phyloP scores from a whole-genome alignment of 192 early-diverging fungal species.

The Mortierella alpina region DNA sequence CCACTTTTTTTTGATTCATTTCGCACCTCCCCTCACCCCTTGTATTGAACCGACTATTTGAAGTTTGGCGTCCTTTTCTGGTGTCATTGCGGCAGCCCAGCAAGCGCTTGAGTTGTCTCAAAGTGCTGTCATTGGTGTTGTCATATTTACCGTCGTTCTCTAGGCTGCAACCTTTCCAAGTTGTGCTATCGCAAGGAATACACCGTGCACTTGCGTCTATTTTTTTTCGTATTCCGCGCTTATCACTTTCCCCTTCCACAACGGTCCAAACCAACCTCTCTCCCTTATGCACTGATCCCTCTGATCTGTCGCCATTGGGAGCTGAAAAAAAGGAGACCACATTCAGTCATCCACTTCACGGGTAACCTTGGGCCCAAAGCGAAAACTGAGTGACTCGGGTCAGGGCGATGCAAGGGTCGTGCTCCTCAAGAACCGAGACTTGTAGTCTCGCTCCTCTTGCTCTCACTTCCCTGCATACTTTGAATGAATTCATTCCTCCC shows the following conservation, averaged over 20 bases:
- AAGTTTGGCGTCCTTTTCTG: neutral
- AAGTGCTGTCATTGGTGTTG: slow-evolving; percentile 13
- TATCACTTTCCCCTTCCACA: too few relatives aligned
- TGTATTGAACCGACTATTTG: neutral
- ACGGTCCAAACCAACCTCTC: too few relatives aligned
- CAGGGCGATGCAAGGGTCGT: neutral
- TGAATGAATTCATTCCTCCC: too few relatives aligned
- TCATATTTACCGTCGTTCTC: neutral
- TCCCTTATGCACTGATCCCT: too few relatives aligned
- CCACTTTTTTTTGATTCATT: neutral
- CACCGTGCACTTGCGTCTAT: neutral
- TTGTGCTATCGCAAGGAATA: neutral
- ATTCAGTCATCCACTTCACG: too few relatives aligned
- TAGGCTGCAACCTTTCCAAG: neutral
- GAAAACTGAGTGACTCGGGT: neutral
- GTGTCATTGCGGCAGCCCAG: neutral
- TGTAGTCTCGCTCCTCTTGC: neutral
- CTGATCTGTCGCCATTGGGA: too few relatives aligned
- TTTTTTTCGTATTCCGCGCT: neutral
- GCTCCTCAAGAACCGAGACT: too few relatives aligned
- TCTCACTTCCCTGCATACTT: slow-evolving; percentile 2
- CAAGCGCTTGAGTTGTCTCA: neutral
- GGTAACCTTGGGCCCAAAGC: too few relatives aligned
- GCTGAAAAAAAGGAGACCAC: too few relatives aligned
- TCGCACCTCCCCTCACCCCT: neutral